These are phyloP conservation scores for Brassica hybrid DNA, from an alignment of 441 rosid genomes.

Conservation along the genomic window DNA sequence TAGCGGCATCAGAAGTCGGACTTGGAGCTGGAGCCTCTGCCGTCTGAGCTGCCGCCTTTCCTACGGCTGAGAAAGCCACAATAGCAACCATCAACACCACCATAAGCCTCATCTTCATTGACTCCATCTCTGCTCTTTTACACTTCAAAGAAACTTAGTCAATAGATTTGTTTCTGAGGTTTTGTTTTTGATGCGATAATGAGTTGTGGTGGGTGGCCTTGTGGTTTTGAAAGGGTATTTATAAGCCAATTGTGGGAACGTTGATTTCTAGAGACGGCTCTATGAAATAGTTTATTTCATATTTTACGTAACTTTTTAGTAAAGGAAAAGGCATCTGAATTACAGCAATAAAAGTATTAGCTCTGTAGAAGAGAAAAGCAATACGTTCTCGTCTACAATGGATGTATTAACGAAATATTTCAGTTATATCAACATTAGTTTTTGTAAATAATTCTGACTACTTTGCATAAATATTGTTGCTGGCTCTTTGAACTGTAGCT, in stretches of 20 bases:
- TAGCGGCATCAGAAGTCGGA: slow-evolving; percentile 65
- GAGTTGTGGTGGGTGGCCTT: slow-evolving; percentile 15
- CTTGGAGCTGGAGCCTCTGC: slow-evolving; percentile 70
- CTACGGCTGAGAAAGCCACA: slow-evolving; percentile 53
- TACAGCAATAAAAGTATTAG: background rate
- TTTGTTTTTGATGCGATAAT: background rate
- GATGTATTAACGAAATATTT: background rate
- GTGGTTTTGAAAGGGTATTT: slow-evolving; percentile 35
- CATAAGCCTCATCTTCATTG: slow-evolving; percentile 61
- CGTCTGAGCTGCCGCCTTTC: slow-evolving; percentile 53
- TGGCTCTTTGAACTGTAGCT: background rate
- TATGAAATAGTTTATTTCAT: slow-evolving; percentile 1
- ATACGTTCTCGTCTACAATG: background rate
- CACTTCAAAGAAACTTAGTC: slow-evolving; percentile 16
- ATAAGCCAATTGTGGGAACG: slow-evolving; percentile 27
- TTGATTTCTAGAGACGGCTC: slow-evolving; percentile 22
- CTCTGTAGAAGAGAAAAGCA: background rate
- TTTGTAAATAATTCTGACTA: slow-evolving; percentile 5
- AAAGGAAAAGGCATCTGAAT: slow-evolving; percentile 36
- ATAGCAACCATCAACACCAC: slow-evolving; percentile 54
- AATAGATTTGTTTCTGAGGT: background rate
- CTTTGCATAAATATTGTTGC: background rate
- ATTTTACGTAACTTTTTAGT: slow-evolving; percentile 31
- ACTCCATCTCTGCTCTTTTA: slow-evolving; percentile 51
- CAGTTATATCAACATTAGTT: background rate